Evolutionary conservation across 1,139 yeast species (phyloP).

Genomic region (Candida sojae): DNA sequence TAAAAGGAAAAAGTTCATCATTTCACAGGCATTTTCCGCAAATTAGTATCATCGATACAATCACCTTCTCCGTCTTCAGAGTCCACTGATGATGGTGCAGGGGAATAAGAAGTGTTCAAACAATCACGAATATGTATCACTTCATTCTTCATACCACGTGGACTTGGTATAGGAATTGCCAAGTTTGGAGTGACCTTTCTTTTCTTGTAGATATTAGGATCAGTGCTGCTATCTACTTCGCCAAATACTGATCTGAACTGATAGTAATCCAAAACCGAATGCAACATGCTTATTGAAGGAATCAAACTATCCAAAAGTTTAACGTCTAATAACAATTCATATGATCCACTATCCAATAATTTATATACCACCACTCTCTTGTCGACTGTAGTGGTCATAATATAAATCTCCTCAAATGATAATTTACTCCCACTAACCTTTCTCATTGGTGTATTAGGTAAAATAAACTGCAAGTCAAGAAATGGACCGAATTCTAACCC

Average conservation of each 20-base stretch:
- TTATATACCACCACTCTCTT: conserved; percentile 25
- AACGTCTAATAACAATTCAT: conserved; percentile 15
- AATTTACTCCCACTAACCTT: conserved; percentile 6
- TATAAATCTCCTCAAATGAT: conserved; percentile 22
- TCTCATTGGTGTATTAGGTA: conserved; percentile 8
- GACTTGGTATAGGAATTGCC: background rate
- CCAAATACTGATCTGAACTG: conserved; percentile 4
- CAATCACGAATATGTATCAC: background rate
- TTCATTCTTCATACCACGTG: background rate
- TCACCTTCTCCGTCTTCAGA: background rate
- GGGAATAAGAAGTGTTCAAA: background rate
- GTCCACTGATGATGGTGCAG: background rate
- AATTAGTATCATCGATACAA: background rate
- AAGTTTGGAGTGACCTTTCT: conserved; percentile 5
- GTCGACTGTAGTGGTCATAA: conserved; percentile 26
- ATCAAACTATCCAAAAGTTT: conserved; percentile 14
- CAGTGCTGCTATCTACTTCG: background rate
- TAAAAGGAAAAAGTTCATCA: background rate
- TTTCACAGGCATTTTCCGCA: background rate
- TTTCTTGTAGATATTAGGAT: conserved; percentile 4
- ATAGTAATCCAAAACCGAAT: background rate
- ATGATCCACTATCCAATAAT: conserved; percentile 22
- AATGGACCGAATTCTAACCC: conserved; percentile 32
- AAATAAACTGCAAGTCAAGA: conserved; percentile 12
- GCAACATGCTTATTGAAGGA: conserved; percentile 13